Percentiles rank a stretch among this genome's conserved stretches.
phyloP scores from a whole-genome alignment of 1,139 yeast species.

The Geotrichum australiense region DNA sequence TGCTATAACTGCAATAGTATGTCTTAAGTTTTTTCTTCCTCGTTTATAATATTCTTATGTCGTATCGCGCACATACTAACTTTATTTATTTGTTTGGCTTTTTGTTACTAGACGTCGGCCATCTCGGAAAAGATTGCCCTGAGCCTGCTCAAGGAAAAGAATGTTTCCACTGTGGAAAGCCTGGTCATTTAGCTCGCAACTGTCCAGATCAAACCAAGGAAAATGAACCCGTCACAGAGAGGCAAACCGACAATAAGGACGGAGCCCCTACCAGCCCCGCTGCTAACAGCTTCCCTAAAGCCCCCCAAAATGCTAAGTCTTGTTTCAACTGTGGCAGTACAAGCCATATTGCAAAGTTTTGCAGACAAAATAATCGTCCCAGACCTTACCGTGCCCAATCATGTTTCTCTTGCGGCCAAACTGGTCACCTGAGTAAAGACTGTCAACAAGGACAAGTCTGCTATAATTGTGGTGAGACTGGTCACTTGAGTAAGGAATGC shows the following conservation, averaged over 20 bases:
- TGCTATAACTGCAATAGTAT: constrained; percentile 33
- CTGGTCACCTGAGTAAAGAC: constrained; percentile 53
- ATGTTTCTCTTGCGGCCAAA: constrained; percentile 89
- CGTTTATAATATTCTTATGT: neutral
- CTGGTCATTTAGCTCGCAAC: constrained; percentile 76
- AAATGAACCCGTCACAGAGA: constrained; percentile 13
- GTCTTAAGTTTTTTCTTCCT: constrained; percentile 10
- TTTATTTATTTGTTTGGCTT: neutral
- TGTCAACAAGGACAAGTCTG: constrained; percentile 50
- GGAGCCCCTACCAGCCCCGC: constrained; percentile 6
- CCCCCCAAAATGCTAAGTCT: constrained; percentile 30
- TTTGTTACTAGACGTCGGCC: constrained; percentile 42
- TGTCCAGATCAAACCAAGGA: constrained; percentile 23
- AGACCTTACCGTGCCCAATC: constrained; percentile 57
- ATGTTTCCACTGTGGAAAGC: constrained; percentile 82
- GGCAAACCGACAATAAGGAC: neutral
- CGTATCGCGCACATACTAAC: neutral
- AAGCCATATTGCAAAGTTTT: constrained; percentile 87
- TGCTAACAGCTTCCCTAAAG: constrained; percentile 3
- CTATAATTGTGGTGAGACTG: constrained; percentile 86
- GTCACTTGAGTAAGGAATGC: constrained; percentile 86
- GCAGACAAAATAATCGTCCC: constrained; percentile 33
- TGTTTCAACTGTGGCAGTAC: constrained; percentile 93
- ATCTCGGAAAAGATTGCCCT: constrained; percentile 72
- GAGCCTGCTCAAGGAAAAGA: constrained; percentile 35